A percentile compares a stretch with the other conserved stretches of the same genome.
These are phyloP conservation scores for Colletotrichum horii DNA, from an alignment of 2,329 filamentous ascomycete genomes.

Conservation along the genomic window DNA sequence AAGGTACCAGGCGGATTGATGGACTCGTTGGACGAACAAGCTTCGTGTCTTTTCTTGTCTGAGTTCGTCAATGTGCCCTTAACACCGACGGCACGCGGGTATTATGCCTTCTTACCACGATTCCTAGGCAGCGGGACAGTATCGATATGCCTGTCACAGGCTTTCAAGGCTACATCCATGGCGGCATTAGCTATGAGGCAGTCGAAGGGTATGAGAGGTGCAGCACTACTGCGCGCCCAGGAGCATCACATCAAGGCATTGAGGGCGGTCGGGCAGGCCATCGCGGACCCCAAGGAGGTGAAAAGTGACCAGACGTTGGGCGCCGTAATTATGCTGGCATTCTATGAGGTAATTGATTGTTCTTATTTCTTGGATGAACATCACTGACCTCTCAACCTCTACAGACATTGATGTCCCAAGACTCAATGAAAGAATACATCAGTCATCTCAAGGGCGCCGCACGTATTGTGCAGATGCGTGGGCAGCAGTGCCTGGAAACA, in stretches of 20 bases:
- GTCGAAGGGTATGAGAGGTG: background rate
- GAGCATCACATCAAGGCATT: constrained; percentile 20
- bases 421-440: constrained; percentile 25
- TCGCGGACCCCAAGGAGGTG: constrained; percentile 10
- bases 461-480: constrained; percentile 23
- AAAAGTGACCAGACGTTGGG: constrained; percentile 20
- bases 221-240: constrained; percentile 11
- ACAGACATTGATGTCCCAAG: constrained; percentile 20
- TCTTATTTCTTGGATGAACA: rapidly evolving
- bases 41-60: constrained; percentile 20
- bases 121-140: constrained; percentile 11
- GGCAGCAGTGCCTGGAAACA: constrained; percentile 13
- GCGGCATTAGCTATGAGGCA: constrained; percentile 17
- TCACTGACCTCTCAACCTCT: background rate
- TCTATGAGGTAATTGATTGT: constrained; percentile 11
- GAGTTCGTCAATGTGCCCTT: constrained; percentile 20
- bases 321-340: constrained; percentile 21
- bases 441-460: constrained; percentile 26
- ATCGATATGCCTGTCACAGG: constrained; percentile 9
- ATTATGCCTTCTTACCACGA: constrained; percentile 16
- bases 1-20: constrained; percentile 4
- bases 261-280: constrained; percentile 11
- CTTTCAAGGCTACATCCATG: constrained; percentile 22
- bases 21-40: constrained; percentile 17
- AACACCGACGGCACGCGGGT: constrained; percentile 1